Evolutionary conservation across 371 early-diverging fungal genomes (phyloP).

Genomic region (Mycotypha africana): DNA sequence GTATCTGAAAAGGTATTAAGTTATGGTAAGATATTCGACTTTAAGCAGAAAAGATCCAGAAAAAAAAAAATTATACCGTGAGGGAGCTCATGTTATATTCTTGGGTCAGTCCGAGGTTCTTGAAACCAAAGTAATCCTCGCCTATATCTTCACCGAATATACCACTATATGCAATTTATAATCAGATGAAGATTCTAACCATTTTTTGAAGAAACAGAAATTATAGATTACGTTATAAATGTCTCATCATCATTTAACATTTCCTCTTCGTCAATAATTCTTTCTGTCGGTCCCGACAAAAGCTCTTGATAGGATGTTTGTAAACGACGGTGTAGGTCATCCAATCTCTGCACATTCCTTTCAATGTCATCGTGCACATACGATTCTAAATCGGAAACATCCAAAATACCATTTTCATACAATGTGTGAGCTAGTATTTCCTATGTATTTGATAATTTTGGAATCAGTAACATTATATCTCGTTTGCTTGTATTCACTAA

Average conservation of each 20-base stretch:
- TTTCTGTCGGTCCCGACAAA: constrained; percentile 33
- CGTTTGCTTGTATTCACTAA: no score
- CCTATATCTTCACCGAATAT: constrained; percentile 79
- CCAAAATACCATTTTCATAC: constrained; percentile 73
- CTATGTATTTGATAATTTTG: constrained; percentile 29
- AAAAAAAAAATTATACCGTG: constrained; percentile 30
- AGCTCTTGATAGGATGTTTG: constrained; percentile 61
- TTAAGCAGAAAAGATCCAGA: no score
- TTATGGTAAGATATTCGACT: no score
- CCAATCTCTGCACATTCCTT: constrained; percentile 62
- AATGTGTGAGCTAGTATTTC: constrained; percentile 82
- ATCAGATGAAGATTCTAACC: neutral
- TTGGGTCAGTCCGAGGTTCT: constrained; percentile 74
- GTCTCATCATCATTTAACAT: constrained; percentile 53
- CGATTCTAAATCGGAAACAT: constrained; percentile 60
- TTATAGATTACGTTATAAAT: constrained; percentile 47
- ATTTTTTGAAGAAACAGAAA: no score
- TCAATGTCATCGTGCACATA: constrained; percentile 77
- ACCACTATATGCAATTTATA: constrained; percentile 44
- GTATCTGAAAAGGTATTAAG: constrained; percentile 35
- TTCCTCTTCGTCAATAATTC: constrained; percentile 35
- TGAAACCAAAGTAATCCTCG: constrained; percentile 88
- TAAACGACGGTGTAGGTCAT: constrained; percentile 69
- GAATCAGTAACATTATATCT: no score
- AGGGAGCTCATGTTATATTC: constrained; percentile 52